A percentile compares a stretch with the other conserved stretches of the same genome.
phyloP scores from a whole-genome alignment of 192 early-diverging fungal genomes.

The Spizellomyces punctatus region DNA sequence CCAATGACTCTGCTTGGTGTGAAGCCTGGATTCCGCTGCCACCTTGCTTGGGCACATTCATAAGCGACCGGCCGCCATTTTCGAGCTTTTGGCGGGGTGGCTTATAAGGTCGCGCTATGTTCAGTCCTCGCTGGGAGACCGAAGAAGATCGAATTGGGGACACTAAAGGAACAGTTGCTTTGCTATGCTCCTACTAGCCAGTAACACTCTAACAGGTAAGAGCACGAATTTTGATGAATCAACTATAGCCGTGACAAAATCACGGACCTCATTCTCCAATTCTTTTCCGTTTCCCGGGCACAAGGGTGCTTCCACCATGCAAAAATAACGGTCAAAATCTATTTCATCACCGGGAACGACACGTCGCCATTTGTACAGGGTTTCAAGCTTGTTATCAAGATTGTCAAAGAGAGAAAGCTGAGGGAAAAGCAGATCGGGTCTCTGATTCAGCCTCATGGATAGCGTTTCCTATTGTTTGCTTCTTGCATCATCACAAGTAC shows the following conservation, averaged over 20 bases:
- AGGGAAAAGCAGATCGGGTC: not conserved
- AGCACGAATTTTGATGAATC: not conserved
- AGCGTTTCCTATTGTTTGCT: not conserved
- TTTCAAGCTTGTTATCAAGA: not conserved
- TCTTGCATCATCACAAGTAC: not conserved
- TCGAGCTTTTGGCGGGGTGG: too few relatives aligned
- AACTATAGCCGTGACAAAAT: not conserved
- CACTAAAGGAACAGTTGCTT: not conserved
- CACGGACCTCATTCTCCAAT: not conserved
- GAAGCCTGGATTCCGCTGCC: too few relatives aligned
- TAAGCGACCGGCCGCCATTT: too few relatives aligned
- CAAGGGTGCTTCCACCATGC: constrained; percentile 13
- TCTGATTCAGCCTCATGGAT: not conserved
- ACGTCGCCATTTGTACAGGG: not conserved
- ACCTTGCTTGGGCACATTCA: too few relatives aligned
- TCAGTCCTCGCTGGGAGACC: not conserved
- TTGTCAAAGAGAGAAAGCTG: constrained; percentile 9
- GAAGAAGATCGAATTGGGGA: not conserved
- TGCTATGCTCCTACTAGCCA: not conserved
- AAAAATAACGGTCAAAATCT: constrained; percentile 19
- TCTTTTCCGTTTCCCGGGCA: not conserved
- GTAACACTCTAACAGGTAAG: not conserved
- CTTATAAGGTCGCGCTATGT: too few relatives aligned
- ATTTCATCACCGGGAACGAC: constrained; percentile 21
- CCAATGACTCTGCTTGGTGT: too few relatives aligned